Percentiles rank a stretch among this genome's conserved stretches.
Conservation (phyloP, 2,329 filamentous ascomycete genomes). For the Lecanicillium sp. region DNA sequence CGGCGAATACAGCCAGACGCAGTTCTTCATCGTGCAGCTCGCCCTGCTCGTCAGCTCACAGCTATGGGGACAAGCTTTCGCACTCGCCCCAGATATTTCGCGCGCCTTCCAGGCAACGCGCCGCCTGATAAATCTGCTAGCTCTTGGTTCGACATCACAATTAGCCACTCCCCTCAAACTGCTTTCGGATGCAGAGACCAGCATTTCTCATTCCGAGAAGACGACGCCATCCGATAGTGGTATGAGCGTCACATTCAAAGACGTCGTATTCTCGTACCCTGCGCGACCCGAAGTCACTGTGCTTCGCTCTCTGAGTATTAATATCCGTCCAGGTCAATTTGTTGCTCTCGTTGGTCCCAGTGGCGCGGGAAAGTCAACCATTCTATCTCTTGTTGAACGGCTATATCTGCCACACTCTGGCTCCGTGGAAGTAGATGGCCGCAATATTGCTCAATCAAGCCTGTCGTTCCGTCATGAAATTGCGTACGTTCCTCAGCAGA, state of each 20-base stretch:
- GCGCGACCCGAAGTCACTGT: slow-evolving; percentile 49
- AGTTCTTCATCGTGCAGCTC: slow-evolving; percentile 3
- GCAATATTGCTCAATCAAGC: slow-evolving; percentile 24
- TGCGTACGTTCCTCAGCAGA: slow-evolving; percentile 45
- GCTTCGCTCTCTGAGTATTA: slow-evolving; percentile 32
- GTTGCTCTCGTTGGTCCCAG: slow-evolving; percentile 40
- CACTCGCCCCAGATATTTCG: slow-evolving; percentile 6
- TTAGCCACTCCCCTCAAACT: too few species aligned
- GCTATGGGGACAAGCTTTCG: slow-evolving; percentile 6
- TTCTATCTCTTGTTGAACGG: slow-evolving; percentile 43
- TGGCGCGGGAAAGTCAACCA: slow-evolving; percentile 42
- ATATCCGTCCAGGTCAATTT: slow-evolving; percentile 32
- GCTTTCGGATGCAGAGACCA: neutral
- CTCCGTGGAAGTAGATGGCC: slow-evolving; percentile 41
- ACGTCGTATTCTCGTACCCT: slow-evolving; percentile 56
- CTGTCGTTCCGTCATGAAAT: slow-evolving; percentile 38
- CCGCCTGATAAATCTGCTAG: neutral
- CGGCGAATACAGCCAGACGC: neutral
- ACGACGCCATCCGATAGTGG: slow-evolving; percentile 21
- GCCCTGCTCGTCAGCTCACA: slow-evolving; percentile 6
- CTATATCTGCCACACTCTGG: slow-evolving; percentile 48
- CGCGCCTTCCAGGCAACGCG: neutral
- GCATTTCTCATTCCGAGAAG: neutral
- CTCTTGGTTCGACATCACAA: neutral
- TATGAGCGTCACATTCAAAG: slow-evolving; percentile 42